Evolutionary conservation across 1,284 basidiomycete species (phyloP), one percentile per base, ranked within the genome.

Genomic region (Sporisorium sorghi): DNA sequence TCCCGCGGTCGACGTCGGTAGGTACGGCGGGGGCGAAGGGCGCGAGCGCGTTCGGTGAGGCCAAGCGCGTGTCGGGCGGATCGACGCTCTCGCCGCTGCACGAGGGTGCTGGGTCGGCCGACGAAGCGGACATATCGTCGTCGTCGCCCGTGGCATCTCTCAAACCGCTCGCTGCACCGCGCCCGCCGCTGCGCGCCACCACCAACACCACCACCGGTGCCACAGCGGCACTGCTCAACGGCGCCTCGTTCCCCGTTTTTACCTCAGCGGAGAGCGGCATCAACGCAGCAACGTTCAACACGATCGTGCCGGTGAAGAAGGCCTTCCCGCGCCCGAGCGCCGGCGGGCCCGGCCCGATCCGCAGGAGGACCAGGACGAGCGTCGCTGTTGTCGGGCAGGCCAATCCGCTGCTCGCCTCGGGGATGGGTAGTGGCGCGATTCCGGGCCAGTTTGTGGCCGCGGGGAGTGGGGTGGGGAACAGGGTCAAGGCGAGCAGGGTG

Each of bases 301-400:
- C 28, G 2, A 56, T 56, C 2, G 59, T 57, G 1, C 59, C 70
- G 10, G 49, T 53, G 4, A 63, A 66, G 17, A 73, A 73, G 46
- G 52, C 71, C 11, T 73, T 73, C 35, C 71, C 71, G 0, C n/a
- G 61, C 2, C 71, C 71, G 5, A 61, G 57, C 19, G 71, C 71
- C 3, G 71, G 71, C 17, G 71, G 71, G 17, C 71, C 71, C 1
- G 71, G 71, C 1, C 71, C 71, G 2, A 65, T 73, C 5, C 26
- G 68, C 2, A 10, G 65, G 9, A 39, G 56, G 1, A 63, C 55
- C 3, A 11, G 59, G 24, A 44, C 70, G 1, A 73, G 70, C n/a
- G 47, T 73, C 0, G 70, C 60, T 3, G 46, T 67, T 3, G 53
- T 40, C 0, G 43, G 39, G 9, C 33, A 17, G 21, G 19, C 5